Evolutionary conservation across 176 grass and related monocot genomes (phyloP).

Genomic region (Secale cereale): DNA sequence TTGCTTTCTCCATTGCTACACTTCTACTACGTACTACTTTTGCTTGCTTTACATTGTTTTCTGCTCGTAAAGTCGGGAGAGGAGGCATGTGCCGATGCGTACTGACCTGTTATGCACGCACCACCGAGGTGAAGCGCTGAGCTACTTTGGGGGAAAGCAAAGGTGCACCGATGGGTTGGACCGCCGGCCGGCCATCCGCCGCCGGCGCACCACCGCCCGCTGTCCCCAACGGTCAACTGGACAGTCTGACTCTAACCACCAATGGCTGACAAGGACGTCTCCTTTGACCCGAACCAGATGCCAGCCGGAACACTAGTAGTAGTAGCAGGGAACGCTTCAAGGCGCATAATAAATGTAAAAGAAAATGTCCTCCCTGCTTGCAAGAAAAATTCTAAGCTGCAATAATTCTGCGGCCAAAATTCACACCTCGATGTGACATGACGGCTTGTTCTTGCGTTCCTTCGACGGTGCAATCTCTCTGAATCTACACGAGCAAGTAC

Average conservation of each 20-base stretch:
- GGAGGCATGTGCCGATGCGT: not conserved
- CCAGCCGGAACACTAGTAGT: too few species aligned
- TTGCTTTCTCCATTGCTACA: not conserved
- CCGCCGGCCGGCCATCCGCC: constrained; percentile 4
- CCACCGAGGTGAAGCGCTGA: not conserved
- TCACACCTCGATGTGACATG: not conserved
- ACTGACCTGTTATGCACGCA: not conserved
- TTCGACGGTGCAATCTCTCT: too few species aligned
- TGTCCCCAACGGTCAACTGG: constrained; percentile 27
- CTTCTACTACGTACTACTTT: not conserved
- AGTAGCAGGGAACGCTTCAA: not conserved
- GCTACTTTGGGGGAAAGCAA: not conserved
- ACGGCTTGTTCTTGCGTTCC: too few species aligned
- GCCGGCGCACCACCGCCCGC: constrained; percentile 31
- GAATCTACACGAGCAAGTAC: too few species aligned
- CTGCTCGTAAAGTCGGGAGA: constrained; percentile 1
- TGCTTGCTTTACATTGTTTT: constrained; percentile 9
- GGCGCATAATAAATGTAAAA: not conserved
- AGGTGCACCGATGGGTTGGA: constrained; percentile 20
- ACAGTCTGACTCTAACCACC: constrained; percentile 28
- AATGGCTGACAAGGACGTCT: constrained; percentile 15
- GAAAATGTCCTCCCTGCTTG: too few species aligned
- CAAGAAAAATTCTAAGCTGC: too few species aligned
- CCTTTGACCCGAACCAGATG: constrained; percentile 1
- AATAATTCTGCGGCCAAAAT: not conserved